Conservation (phyloP, 192 early-diverging fungal species). For the Pilobolus umbonatus region DNA sequence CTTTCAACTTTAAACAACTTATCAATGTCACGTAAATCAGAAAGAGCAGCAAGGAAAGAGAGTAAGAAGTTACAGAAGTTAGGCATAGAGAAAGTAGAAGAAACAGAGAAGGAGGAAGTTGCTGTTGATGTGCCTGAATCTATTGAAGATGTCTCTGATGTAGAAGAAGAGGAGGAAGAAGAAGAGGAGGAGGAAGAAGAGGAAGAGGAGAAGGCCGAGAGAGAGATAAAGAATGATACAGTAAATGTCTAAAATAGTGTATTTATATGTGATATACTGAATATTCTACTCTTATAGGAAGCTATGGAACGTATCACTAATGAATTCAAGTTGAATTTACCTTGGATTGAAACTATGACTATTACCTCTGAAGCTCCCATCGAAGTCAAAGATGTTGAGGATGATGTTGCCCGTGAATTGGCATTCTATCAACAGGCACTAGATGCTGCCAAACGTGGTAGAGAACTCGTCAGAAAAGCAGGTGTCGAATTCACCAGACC, state of each 20-base stretch:
- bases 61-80: background rate
- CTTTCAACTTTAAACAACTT: no score
- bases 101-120: background rate
- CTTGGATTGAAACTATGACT: constrained; percentile 69
- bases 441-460: constrained; percentile 64
- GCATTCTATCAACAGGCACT: constrained; percentile 93
- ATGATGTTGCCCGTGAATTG: constrained; percentile 91
- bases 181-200: constrained; percentile 29
- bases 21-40: constrained; percentile 13
- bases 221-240: constrained; percentile 5
- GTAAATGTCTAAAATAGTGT: background rate
- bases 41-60: constrained; percentile 1
- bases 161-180: constrained; percentile 18
- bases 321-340: constrained; percentile 57
- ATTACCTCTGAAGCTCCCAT: constrained; percentile 53
- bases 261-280: constrained; percentile 2
- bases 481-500: constrained; percentile 80
- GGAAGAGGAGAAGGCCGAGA: constrained; percentile 30
- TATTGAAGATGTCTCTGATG: background rate
- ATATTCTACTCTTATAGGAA: constrained; percentile 33
- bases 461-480: constrained; percentile 52
- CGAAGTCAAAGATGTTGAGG: constrained; percentile 58
- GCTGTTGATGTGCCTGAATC: background rate
- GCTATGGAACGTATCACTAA: constrained; percentile 56
- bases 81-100: background rate